A percentile compares a stretch with the other conserved stretches of the same genome.
Conservation (phyloP, 306 rosid genomes). For the Castanopsis chinensis region DNA sequence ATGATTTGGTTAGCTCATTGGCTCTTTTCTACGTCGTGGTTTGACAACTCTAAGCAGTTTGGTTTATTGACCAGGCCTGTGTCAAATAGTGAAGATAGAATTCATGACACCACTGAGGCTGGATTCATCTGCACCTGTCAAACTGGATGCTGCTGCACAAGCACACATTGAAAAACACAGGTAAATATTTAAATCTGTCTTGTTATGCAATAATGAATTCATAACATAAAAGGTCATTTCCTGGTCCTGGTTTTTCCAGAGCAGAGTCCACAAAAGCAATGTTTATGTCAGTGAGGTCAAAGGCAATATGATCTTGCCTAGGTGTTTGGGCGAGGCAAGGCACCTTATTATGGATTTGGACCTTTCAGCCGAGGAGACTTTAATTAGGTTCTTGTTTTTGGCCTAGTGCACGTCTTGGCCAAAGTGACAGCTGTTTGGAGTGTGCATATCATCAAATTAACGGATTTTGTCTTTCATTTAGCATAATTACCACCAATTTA, state of each 20-base stretch:
- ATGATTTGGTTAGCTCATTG: conserved; percentile 1
- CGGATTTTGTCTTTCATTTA: background rate
- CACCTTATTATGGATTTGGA: background rate
- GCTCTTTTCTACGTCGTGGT: conserved; percentile 15
- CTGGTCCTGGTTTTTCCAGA: background rate
- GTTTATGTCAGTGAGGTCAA: no score
- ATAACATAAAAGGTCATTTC: background rate
- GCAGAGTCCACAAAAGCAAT: no score
- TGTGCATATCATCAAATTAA: background rate
- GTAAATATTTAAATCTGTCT: conserved; percentile 25
- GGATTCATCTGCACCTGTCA: conserved; percentile 57
- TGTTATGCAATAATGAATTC: background rate
- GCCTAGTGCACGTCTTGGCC: background rate
- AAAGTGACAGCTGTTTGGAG: background rate
- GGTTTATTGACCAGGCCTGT: conserved; percentile 49
- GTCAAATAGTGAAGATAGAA: conserved; percentile 47
- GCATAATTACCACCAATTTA: background rate
- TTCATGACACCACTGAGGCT: conserved; percentile 37
- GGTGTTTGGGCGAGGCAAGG: background rate
- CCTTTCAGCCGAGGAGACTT: background rate
- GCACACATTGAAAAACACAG: conserved; percentile 82
- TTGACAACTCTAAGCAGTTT: conserved; percentile 24
- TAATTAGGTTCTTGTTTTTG: background rate
- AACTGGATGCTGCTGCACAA: conserved; percentile 71
- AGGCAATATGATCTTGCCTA: no score